These are phyloP conservation scores for Mentha longifolia DNA, from an alignment of 257 asterid genomes.

Conservation along the genomic window DNA sequence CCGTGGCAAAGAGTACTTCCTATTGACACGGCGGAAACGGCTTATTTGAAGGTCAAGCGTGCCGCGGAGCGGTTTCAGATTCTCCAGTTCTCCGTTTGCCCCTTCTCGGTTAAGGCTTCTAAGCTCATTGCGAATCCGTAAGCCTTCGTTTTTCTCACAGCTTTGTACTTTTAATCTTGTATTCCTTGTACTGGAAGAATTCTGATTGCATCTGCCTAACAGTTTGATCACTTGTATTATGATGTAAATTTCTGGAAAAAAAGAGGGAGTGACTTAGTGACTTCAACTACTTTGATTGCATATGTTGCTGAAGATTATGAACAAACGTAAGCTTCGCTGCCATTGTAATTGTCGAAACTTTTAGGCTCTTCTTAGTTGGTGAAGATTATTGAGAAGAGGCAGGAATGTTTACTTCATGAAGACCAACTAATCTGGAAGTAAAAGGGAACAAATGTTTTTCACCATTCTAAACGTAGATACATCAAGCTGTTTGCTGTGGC, in stretches of 20 bases:
- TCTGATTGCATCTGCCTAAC: neutral
- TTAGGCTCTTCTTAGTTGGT: neutral
- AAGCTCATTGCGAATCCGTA: slow-evolving; percentile 81
- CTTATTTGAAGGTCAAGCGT: slow-evolving; percentile 69
- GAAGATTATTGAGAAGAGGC: neutral
- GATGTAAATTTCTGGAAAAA: slow-evolving; percentile 1
- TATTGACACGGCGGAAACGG: slow-evolving; percentile 70
- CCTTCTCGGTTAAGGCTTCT: slow-evolving; percentile 68
- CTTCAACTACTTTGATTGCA: neutral
- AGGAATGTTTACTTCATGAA: slow-evolving; percentile 1
- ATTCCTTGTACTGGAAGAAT: neutral
- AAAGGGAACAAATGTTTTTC: neutral
- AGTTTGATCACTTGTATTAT: slow-evolving; percentile 19
- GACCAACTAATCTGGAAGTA: neutral
- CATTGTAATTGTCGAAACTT: slow-evolving; percentile 2
- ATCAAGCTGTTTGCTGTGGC: neutral
- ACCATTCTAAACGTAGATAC: neutral
- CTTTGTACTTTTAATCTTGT: slow-evolving; percentile 21
- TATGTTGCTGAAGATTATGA: slow-evolving; percentile 4
- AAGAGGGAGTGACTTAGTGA: neutral
- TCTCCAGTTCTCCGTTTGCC: slow-evolving; percentile 90
- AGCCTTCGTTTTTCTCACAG: slow-evolving; percentile 36
- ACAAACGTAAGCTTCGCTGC: slow-evolving; percentile 7
- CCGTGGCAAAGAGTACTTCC: slow-evolving; percentile 81
- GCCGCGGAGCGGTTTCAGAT: slow-evolving; percentile 80